Evolutionary conservation across 1,284 basidiomycete genomes (phyloP).

Genomic region (Taiwanofungus camphoratus): DNA sequence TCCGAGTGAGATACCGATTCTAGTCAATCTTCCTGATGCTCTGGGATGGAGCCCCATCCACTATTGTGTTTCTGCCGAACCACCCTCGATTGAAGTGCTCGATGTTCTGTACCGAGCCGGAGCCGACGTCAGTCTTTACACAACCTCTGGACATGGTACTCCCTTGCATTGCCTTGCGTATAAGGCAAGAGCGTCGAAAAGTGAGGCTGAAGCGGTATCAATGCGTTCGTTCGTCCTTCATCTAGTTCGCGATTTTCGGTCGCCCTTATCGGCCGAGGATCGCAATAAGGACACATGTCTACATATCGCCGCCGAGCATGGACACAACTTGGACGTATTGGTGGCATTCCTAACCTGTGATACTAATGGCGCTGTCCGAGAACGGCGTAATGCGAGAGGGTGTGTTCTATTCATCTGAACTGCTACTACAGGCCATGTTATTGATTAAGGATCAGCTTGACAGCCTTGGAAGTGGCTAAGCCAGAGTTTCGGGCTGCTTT

Average conservation of each 20-base stretch:
- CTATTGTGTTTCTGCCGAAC: slow-evolving; percentile 50
- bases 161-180: slow-evolving; percentile 66
- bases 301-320: slow-evolving; percentile 90
- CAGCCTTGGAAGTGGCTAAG: slow-evolving; percentile 60
- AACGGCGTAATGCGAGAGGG: slow-evolving; percentile 64
- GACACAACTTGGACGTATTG: slow-evolving; percentile 62
- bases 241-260: slow-evolving; percentile 59
- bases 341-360: slow-evolving; percentile 61
- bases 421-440: not conserved
- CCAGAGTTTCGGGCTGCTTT: slow-evolving; percentile 57
- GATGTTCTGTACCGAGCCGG: slow-evolving; percentile 69
- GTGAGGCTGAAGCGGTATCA: slow-evolving; percentile 31
- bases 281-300: slow-evolving; percentile 87
- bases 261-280: slow-evolving; percentile 65
- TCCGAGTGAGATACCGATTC: slow-evolving; percentile 9
- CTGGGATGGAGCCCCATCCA: slow-evolving; percentile 69
- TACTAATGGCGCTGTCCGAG: slow-evolving; percentile 43
- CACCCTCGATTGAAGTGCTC: slow-evolving; percentile 54
- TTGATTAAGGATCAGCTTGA: slow-evolving; percentile 38
- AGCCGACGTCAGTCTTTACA: slow-evolving; percentile 65
- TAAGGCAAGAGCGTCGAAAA: slow-evolving; percentile 35
- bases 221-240: slow-evolving; percentile 58
- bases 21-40: slow-evolving; percentile 52
- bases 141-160: slow-evolving; percentile 56
- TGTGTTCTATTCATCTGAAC: slow-evolving; percentile 28